Base-by-base conservation (phyloP, 805 yeast species). In the Candida endomychidarum region DNA sequence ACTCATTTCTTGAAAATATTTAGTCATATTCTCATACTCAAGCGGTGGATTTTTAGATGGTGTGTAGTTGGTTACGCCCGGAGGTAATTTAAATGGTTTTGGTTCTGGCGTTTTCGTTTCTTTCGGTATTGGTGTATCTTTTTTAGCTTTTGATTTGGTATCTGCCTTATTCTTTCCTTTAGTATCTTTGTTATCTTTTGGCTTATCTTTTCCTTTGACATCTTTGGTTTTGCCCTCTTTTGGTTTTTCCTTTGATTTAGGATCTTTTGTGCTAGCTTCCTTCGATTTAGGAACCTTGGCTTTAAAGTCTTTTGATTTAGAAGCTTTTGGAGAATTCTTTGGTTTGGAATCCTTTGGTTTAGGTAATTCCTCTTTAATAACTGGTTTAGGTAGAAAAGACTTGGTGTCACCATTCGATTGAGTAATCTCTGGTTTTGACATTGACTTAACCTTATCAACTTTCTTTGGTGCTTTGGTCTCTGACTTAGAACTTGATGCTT, bases 1-100 rank as follows among this genome's bases (percentile, higher is more conserved):
- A 40, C 83, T 73, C 65, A 80, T 75, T 46, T 78, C 81, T 45
- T 72, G 62, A 53, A 74, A 75, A 52, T 83, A 83, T 14, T 71
- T 69, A 8, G 66, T 60, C 49, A 81, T 53, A 20, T 74, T 63
- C 8, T 74, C 75, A 50, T 75, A 81, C 0, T 69, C 59, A 36
- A 76, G 58, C 37, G 62, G 64, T 3, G 82, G 77, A 4, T 49
- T 57, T 18, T 53, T 47, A 2, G 74, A 58, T 5, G 70, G 68
- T 30, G 52, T 57, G 31, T 56, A 61, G 25, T 56, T 53, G 9
- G 52, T 39, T 15, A 70, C 56, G 8, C 59, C 62, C 0, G 58
- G 48, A 4, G 70, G 67, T 4, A 46, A 20, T 7, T 19, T 19
- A 6, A 21, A 20, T 14, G 6, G 7, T 11, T 31, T 19, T n/a